These are phyloP conservation scores for Venturia carpophila DNA, from an alignment of 2,329 filamentous ascomycete genomes.

Conservation along the genomic window DNA sequence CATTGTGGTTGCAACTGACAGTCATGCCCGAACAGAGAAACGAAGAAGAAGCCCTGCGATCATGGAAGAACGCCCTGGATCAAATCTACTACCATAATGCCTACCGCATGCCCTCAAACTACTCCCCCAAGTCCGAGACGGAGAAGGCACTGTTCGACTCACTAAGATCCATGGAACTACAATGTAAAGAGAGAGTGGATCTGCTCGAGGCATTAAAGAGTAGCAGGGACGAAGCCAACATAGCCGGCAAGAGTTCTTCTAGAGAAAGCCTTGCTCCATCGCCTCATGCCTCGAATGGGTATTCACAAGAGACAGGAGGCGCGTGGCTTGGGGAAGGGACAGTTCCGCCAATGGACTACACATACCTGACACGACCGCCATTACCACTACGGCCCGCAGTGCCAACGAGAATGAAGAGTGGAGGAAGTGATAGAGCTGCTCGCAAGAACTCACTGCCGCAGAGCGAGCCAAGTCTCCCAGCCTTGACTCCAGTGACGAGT, in stretches of 20 bases:
- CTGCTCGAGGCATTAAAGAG: conserved; percentile 72
- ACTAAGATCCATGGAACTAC: conserved; percentile 71
- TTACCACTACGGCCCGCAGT: conserved; percentile 49
- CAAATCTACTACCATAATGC: conserved; percentile 83
- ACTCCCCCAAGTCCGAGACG: conserved; percentile 67
- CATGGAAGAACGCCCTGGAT: conserved; percentile 82
- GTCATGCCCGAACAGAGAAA: conserved; percentile 56
- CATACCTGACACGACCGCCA: conserved; percentile 66
- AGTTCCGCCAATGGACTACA: conserved; percentile 71
- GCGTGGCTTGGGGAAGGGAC: conserved; percentile 74
- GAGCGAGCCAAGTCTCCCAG: conserved; percentile 25
- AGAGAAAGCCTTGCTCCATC: conserved; percentile 17
- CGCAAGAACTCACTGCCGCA: neutral
- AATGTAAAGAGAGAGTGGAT: conserved; percentile 90
- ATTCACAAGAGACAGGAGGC: conserved; percentile 3
- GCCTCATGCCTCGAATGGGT: conserved; percentile 16
- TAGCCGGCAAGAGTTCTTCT: conserved; percentile 20
- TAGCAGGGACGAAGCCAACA: conserved; percentile 47
- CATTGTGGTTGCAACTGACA: neutral
- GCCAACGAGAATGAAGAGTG: conserved; percentile 30
- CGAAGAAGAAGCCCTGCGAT: conserved; percentile 80
- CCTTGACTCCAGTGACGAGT: conserved; percentile 28
- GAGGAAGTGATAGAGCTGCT: neutral
- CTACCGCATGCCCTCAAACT: conserved; percentile 61
- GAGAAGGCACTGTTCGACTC: conserved; percentile 78